phyloP scores from a whole-genome alignment of 306 rosid genomes.

The Spatholobus suberectus region DNA sequence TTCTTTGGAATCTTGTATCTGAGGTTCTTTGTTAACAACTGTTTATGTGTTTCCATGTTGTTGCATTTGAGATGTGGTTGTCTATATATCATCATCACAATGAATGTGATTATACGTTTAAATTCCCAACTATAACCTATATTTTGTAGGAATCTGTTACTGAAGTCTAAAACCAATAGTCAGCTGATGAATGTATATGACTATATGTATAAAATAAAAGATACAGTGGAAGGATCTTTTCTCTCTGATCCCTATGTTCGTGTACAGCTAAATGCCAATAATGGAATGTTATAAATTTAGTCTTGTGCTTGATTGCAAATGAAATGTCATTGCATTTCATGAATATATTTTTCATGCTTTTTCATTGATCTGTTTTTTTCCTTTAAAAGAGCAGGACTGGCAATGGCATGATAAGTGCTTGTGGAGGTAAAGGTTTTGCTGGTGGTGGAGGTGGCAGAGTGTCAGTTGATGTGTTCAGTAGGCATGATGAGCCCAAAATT shows the following conservation, averaged over 20 bases:
- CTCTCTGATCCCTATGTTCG: background rate
- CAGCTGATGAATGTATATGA: background rate
- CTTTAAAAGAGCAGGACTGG: constrained; percentile 57
- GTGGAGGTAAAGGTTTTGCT: constrained; percentile 58
- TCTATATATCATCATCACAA: background rate
- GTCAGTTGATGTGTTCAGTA: constrained; percentile 60
- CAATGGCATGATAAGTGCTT: constrained; percentile 56
- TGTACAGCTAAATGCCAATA: background rate
- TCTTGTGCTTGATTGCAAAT: constrained; percentile 27
- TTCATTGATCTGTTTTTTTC: constrained; percentile 32
- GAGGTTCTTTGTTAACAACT: background rate
- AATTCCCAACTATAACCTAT: background rate
- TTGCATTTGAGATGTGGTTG: constrained; percentile 21
- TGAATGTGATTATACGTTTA: background rate
- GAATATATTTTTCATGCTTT: constrained; percentile 19
- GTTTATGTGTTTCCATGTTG: constrained; percentile 4
- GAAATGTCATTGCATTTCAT: constrained; percentile 11
- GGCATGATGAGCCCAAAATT: constrained; percentile 61
- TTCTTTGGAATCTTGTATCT: background rate
- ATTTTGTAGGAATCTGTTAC: background rate
- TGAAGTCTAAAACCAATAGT: background rate
- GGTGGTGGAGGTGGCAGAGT: constrained; percentile 63
- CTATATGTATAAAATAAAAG: background rate
- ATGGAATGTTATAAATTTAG: constrained; percentile 8
- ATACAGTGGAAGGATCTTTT: background rate